Base-by-base conservation (phyloP, 805 yeast genomes). In the Monosporozyma unispora region DNA sequence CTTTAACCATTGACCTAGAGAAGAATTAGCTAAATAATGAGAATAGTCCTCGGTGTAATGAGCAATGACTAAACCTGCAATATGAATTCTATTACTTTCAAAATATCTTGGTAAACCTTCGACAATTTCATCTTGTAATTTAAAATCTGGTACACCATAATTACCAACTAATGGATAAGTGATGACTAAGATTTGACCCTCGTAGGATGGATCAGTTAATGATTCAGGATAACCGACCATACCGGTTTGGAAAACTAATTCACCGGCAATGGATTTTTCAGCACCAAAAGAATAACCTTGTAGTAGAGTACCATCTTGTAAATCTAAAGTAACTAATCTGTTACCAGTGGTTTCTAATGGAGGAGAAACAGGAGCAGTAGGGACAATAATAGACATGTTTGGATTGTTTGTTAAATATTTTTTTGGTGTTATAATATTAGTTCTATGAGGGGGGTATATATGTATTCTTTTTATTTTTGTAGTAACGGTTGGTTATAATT, bases 201-300 rank as follows among this genome's bases (percentile, higher is more conserved):
- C 90, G 71, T 93, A 93, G 43, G 98, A 93, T 53, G 99, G 99
- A 71, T 93, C 99, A 39, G 99, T 89, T 69, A 93, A 80, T 48
- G 97, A 82, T 71, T 93, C 99, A 40, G 98, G 99, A 69, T 93
- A 93, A 54, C 99, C 99, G 59, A 93, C 98, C 96, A 93, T 90
- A 75, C 99, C 98, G 55, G 99, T 93, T 72, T 95, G 98, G 81
- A 93, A 93, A 53, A 93, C 99, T 61, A 95, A 80, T 74, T 93
- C 99, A 78, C 99, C 99, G 50, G 98, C 95, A 50, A 82, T 80
- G 23, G 96, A 69, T 52, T 76, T 80, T 54, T 83, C 83, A 49
- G 98, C 96, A 76, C 99, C 99, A 63, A 93, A 93, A 19, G 98
- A 91, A 74, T 85, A 88, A 72, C 99, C 99, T 71, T 88, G 93